phyloP scores from a whole-genome alignment of 108 stramenopile genomes.

The Pelagomonas calceolata region DNA sequence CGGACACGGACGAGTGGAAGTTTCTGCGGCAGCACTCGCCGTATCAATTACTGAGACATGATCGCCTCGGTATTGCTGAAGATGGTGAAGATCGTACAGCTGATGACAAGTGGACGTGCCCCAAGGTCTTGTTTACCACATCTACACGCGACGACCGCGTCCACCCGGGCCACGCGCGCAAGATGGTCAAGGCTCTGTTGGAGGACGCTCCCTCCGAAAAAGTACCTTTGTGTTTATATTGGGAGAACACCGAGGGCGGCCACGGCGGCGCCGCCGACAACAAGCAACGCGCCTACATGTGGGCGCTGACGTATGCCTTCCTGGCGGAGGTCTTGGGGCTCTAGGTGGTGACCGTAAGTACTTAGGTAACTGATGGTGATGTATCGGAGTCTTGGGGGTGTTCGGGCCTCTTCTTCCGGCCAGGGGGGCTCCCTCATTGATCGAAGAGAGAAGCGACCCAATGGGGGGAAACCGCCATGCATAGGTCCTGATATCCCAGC shows the following conservation, averaged over 20 bases:
- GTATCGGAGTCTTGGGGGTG: no score
- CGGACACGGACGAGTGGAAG: constrained; percentile 76
- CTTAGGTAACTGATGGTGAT: no score
- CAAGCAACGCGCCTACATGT: constrained; percentile 69
- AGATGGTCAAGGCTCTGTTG: constrained; percentile 64
- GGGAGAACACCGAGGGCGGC: constrained; percentile 88
- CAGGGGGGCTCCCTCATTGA: no score
- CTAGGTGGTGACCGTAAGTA: no score
- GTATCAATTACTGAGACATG: constrained; percentile 63
- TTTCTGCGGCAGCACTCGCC: constrained; percentile 73
- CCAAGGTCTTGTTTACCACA: constrained; percentile 58
- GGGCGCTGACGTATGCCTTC: constrained; percentile 63
- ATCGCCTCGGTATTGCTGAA: constrained; percentile 19
- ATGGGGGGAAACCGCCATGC: no score
- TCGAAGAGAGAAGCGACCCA: no score
- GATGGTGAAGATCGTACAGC: neutral
- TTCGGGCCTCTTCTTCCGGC: no score
- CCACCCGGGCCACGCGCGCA: constrained; percentile 81
- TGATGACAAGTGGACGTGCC: neutral
- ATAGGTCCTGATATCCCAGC: no score
- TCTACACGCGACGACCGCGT: constrained; percentile 84
- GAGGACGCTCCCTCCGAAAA: constrained; percentile 42
- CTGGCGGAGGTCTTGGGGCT: neutral
- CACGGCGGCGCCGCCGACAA: constrained; percentile 81
- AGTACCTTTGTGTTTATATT: constrained; percentile 53